Evolutionary conservation across 2,329 filamentous ascomycete genomes (phyloP), one percentile per base, ranked within the genome.

Genomic region (Colletotrichum destructivum): DNA sequence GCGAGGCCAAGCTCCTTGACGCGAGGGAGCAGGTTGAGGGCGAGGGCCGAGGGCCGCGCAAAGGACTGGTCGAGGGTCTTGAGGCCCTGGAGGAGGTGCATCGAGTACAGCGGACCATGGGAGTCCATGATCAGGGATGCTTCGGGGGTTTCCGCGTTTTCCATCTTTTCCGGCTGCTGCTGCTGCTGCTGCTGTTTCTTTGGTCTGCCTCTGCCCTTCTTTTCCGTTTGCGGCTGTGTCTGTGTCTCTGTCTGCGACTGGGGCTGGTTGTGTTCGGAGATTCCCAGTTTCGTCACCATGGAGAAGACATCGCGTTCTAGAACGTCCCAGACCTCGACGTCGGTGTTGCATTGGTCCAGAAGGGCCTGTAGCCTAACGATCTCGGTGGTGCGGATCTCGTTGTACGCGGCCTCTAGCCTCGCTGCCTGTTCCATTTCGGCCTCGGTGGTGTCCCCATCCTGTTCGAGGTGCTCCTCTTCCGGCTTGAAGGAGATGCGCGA

Each of bases 291-390:
- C 4, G 81, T 78, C 0, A 92, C 87, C 73, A 91, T 81, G 1
- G 86, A 84, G 75, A 95, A 93, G 15, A 95, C 90, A 62, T 94
- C 88, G 5, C 83, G 79, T 72, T 94, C 89, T 78, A 95, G 84
- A 3, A 92, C 80, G 8, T 88, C 79, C 92, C 93, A 95, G 12
- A 94, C 83, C 62, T 89, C 88, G 23, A 86, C 81, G 75, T 95
- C 93, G 0, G 89, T 89, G 69, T 82, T 75, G 21, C 90, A 90
- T 2, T 76, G 78, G 13, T 83, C 80, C 82, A 95, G 88, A 49
- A 88, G 76, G 7, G 75, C 73, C 73, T 89, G 86, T 11, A 94
- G 85, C 12, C 88, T 83, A 35, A 77, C 75, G 57, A 86, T 84
- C 77, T 92, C 90, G 8, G 82, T 75, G 16, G 38, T 26, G 21